Conservation (phyloP, 768 basidiomycete species). For the Russula foetens region DNA sequence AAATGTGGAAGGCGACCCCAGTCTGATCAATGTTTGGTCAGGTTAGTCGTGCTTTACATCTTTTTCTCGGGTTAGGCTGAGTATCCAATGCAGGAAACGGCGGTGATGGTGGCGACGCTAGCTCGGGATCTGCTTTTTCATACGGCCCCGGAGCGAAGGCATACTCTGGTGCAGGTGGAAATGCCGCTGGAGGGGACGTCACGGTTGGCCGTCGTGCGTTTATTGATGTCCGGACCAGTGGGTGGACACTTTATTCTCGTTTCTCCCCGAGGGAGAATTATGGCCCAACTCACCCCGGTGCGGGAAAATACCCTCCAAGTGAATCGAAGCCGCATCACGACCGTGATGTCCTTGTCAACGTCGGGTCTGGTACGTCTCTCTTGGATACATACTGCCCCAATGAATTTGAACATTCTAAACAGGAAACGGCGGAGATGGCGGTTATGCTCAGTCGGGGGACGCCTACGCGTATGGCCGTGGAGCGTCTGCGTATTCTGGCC, state of each 20-base stretch:
- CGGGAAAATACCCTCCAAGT: not conserved
- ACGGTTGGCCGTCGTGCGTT: not conserved
- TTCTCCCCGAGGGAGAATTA: not conserved
- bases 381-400: not conserved
- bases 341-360: not conserved
- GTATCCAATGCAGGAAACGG: conserved; percentile 13
- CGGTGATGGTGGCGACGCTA: conserved; percentile 19
- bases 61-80: not conserved
- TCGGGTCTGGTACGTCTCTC: conserved; percentile 2
- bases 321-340: not conserved
- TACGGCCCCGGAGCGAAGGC: conserved; percentile 7
- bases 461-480: not conserved
- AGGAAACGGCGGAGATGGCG: conserved; percentile 13
- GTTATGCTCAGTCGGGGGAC: conserved; percentile 4
- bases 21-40: conserved; percentile 13
- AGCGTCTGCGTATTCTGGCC: not conserved
- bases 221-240: not conserved
- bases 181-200: conserved; percentile 7
- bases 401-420: not conserved
- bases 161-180: conserved; percentile 10
- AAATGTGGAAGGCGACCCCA: not conserved
- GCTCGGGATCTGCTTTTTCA: conserved; percentile 3
- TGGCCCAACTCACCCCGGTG: not conserved
- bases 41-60: conserved; percentile 4
- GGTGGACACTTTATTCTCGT: not conserved